These are phyloP conservation scores for Linnemannia exigua DNA, from an alignment of 192 early-diverging fungal species.

Conservation along the genomic window DNA sequence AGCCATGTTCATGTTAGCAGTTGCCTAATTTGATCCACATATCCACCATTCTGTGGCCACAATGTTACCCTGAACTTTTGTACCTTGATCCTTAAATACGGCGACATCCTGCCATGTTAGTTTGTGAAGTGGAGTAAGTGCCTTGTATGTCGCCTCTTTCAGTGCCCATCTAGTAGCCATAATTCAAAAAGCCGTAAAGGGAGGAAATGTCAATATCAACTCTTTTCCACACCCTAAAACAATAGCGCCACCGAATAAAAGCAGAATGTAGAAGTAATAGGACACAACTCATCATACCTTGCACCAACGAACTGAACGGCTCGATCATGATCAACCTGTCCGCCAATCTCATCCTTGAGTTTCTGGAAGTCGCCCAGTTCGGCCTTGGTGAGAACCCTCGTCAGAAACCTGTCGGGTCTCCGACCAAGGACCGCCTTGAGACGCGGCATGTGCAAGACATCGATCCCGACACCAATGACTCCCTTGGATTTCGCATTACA, in stretches of 20 bases:
- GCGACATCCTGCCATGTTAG: conserved; percentile 77
- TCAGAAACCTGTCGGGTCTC: conserved; percentile 66
- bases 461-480: conserved; percentile 86
- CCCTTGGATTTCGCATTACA: conserved; percentile 42
- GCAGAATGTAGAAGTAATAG: background rate
- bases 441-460: conserved; percentile 79
- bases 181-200: too few relatives aligned
- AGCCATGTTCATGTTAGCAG: background rate
- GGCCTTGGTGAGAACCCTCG: conserved; percentile 67
- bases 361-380: conserved; percentile 55
- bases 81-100: conserved; percentile 66
- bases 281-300: conserved; percentile 29
- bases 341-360: background rate
- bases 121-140: conserved; percentile 68
- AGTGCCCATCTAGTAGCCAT: conserved; percentile 68
- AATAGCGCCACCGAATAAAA: background rate
- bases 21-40: background rate
- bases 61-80: background rate
- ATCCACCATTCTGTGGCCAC: background rate
- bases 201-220: background rate
- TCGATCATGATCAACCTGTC: conserved; percentile 11
- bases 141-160: conserved; percentile 85
- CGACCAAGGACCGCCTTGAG: conserved; percentile 68
- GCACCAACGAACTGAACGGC: conserved; percentile 23
- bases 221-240: background rate